Base-by-base conservation (phyloP, 164 flowering plant genomes). In the Amborella trichopoda region DNA sequence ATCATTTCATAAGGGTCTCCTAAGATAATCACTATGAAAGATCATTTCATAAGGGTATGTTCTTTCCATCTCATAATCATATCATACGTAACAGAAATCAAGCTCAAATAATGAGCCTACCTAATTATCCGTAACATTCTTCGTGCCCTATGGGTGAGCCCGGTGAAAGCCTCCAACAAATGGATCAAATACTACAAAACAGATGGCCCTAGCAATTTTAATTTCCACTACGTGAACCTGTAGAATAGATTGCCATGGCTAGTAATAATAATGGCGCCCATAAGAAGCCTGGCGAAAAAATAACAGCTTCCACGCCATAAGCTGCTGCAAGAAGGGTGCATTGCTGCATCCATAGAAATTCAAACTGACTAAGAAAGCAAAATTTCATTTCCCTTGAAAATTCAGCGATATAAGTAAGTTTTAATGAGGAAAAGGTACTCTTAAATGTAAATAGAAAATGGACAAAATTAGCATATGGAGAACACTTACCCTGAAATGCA, bases 401-500 rank as follows among this genome's bases (percentile, higher is more conserved):
- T 17, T 21, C 2, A 26, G 36, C 19, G 12, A 11, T 14, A 22
- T 27, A 27, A 39, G 18, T 10, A 6, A 6, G 12, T 12, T 39
- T 1, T 17, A 13, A 11, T 20, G 18, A 8, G 19, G 19, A 11
- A 8, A 1, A 8, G 19, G 43, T 39, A 3, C 43, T 39, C 14
- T 3, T 1, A 11, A 11, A 11, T 12, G 9, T 2, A 39, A 39
- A 12, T 11, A 39, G 43, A 28, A 21, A n/a, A 9, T 26, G 26
- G 22, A 11, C 16, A n/a, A 14, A 21, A 17, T 5, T 11, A 12
- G 30, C 16, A 26, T 2, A 17, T 12, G 14, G 13, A 22, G 26
- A 30, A 6, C 5, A 13, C 38, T 47, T 48, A 55, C 59, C 59
- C 25, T 47, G 47, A 55, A 55, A 55, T 55, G 53, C 2, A 55